Evolutionary conservation across 768 basidiomycete species (phyloP), one percentile per base, ranked within the genome.

Genomic region (Asterophora lycoperdoides): DNA sequence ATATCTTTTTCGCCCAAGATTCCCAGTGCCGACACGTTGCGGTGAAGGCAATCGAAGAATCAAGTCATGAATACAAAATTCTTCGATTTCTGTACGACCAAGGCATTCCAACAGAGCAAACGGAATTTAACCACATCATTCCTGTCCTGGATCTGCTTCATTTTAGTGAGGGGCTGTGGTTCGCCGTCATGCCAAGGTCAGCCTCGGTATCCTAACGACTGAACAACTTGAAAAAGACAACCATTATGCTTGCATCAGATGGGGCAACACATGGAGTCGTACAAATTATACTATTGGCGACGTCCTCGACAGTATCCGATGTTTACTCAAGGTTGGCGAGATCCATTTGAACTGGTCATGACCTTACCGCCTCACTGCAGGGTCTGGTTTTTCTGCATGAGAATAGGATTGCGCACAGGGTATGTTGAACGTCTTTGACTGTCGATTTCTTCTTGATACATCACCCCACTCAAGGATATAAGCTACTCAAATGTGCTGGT

Each of bases 141-240:
- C 64, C 66, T 1, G 49, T 63, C 2, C 28, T 63, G 0, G 61
- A 66, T 3, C 18, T 68, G 5, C 37, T 68, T 1, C 45, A 54
- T 0, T 40, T 48, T 15, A 49, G 53, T n/a, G 63, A 54, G 23
- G 23, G 6, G 8, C 52, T 55, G 20, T 63, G 56, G 44, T 61
- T 66, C 39, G 57, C 49, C 8, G 58, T 68, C 7, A 67, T 64
- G 62, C 68, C 68, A 8, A 59, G 65, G 56, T 56, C 28, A 8
- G 50, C 20, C 28, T 14, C 9, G 9, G 20, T 23, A 23, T 23
- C 23, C 23, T 6, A 6, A 23, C 23, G 23, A 23, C 3, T 23
- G n/a, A n/a, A n/a, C n/a, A n/a, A n/a, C n/a, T n/a, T n/a, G n/a
- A n/a, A n/a, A n/a, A n/a, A n/a, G n/a, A n/a, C n/a, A n/a, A n/a